A percentile compares a stretch with the other conserved stretches of the same genome.
These are phyloP conservation scores for Besnoitia besnoiti DNA, from an alignment of 169 alveolate species.

Conservation along the genomic window DNA sequence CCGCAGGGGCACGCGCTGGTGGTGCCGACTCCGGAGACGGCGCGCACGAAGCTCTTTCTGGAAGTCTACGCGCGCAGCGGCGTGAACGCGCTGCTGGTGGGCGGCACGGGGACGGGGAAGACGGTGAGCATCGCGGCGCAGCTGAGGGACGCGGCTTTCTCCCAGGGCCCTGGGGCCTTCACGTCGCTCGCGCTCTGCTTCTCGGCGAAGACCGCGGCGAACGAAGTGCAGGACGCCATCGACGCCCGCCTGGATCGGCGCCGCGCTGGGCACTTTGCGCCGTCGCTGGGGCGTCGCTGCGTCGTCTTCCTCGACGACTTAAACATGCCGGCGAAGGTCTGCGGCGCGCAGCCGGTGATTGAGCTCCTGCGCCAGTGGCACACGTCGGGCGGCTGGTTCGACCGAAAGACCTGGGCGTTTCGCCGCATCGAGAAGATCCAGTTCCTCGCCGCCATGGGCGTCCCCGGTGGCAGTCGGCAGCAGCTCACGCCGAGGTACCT, in stretches of 20 bases:
- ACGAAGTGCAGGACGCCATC: conserved; percentile 90
- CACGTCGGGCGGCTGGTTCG: conserved; percentile 92
- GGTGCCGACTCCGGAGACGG: conserved; percentile 90
- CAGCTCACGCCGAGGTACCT: conserved; percentile 87
- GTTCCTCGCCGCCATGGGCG: conserved; percentile 91
- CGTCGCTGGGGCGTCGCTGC: conserved; percentile 87
- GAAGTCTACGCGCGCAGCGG: conserved; percentile 77
- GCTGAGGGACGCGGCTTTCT: conserved; percentile 74
- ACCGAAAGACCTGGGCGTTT: conserved; percentile 86
- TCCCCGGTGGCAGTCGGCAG: conserved; percentile 91
- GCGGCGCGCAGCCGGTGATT: conserved; percentile 94
- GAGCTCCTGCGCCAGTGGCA: conserved; percentile 92
- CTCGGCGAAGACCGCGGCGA: conserved; percentile 94
- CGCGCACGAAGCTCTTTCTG: conserved; percentile 85
- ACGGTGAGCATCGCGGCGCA: conserved; percentile 81
- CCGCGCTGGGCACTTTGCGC: conserved; percentile 88
- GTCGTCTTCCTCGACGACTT: conserved; percentile 94
- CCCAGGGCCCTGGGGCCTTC: conserved; percentile 75
- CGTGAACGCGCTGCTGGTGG: conserved; percentile 87
- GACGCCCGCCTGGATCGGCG: conserved; percentile 90
- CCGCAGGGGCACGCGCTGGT: conserved; percentile 85
- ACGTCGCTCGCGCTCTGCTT: conserved; percentile 88
- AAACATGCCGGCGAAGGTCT: conserved; percentile 92
- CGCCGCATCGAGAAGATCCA: conserved; percentile 86
- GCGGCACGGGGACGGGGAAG: conserved; percentile 93